Evolutionary conservation across 208 protist species (phyloP), one percentile per base, ranked within the genome.

Genomic region (Trypanosomatidae sp.): DNA sequence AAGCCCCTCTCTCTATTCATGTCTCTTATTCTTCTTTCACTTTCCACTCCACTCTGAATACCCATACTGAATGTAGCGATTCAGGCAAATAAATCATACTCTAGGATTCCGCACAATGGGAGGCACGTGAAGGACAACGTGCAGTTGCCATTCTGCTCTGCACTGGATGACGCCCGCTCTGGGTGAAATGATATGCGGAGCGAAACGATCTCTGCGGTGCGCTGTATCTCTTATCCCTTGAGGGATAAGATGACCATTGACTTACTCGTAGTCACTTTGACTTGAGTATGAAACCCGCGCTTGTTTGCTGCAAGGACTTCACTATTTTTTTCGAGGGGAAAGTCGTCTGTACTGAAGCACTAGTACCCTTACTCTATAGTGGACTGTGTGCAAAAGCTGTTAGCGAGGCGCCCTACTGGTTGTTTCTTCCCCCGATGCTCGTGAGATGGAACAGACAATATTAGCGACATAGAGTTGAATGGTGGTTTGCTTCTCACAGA

Each of bases 261-360:
- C 44, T 53, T 59, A 52, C 22, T 50, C 55, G 36, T 60, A 49
- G 55, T 55, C 67, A 36, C 36, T 47, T 19, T 39, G 55, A 69
- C 69, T 71, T 66, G 75, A 70, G 68, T 79, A 74, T 79, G 69
- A 49, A 50, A 5, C 66, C 28, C 53, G 71, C 66, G 68, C 41
- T 49, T 56, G 0, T 55, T 17, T 55, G 44, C 7, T 58, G 28
- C 8, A 3, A 52, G 60, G 17, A 15, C 33, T 36, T 5, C 19
- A 25, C 2, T 39, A 39, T 39, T 39, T 39, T 39, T 30, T 44
- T 62, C 6, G 22, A 17, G 30, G 60, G 19, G 39, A 65, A 30
- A 10, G 60, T 39, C 22, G 39, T 39, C 19, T 65, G 39, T 22
- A 25, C 60, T 22, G 36, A 25, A 30, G 36, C 33, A 44, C 36